Evolutionary conservation across 805 yeast genomes (phyloP).

Genomic region (Wickerhamiella siamensis): DNA sequence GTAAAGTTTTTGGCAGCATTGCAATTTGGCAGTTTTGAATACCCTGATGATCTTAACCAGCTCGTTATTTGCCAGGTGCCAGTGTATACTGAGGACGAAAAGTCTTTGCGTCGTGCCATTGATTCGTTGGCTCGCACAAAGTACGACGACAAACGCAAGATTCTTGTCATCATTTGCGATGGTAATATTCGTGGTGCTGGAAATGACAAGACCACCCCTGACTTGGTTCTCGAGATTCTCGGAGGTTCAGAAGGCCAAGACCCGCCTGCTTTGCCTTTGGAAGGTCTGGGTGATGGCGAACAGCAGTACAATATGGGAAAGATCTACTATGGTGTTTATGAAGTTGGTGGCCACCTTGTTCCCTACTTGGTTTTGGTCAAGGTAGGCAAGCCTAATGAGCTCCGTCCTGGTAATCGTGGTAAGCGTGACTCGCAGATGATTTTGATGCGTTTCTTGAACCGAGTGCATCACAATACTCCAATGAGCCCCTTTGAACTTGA

Average conservation of each 20-base stretch:
- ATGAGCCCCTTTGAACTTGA: conserved; percentile 46
- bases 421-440: conserved; percentile 51
- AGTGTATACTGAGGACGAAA: conserved; percentile 47
- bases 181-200: conserved; percentile 52
- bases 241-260: conserved; percentile 38
- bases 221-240: conserved; percentile 41
- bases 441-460: conserved; percentile 45
- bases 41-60: conserved; percentile 28
- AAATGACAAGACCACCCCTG: conserved; percentile 44
- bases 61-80: conserved; percentile 36
- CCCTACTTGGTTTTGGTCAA: conserved; percentile 44
- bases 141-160: conserved; percentile 45
- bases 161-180: conserved; percentile 43
- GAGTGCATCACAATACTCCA: conserved; percentile 45
- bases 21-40: conserved; percentile 24
- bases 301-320: conserved; percentile 53
- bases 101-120: conserved; percentile 39
- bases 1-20: conserved; percentile 30
- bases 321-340: conserved; percentile 45
- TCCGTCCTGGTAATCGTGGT: conserved; percentile 49
- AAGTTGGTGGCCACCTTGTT: conserved; percentile 40
- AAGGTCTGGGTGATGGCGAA: conserved; percentile 45
- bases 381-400: conserved; percentile 47
- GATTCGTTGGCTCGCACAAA: conserved; percentile 46
- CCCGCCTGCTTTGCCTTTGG: conserved; percentile 39